These are phyloP conservation scores for Endoconidiophora polonica DNA, from an alignment of 2,329 filamentous ascomycete species.

Conservation along the genomic window DNA sequence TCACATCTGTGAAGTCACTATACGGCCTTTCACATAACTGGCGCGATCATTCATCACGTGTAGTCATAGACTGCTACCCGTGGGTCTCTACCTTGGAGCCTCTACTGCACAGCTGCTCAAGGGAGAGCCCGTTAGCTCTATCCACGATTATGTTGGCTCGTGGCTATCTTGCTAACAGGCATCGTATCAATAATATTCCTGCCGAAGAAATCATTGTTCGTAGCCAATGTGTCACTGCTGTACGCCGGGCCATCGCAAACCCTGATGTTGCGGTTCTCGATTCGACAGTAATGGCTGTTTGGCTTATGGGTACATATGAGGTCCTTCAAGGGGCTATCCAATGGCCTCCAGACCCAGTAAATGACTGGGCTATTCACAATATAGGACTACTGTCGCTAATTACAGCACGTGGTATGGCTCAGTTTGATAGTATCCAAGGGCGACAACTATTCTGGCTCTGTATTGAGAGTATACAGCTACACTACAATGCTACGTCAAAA, in stretches of 20 bases:
- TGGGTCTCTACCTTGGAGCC: slow-evolving; percentile 11
- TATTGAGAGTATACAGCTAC: slow-evolving; percentile 11
- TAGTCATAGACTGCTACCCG: slow-evolving; percentile 13
- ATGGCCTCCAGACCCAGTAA: slow-evolving; percentile 4
- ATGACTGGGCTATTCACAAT: slow-evolving; percentile 10
- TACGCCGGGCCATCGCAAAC: slow-evolving; percentile 6
- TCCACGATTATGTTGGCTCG: slow-evolving; percentile 11
- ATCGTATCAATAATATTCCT: neutral
- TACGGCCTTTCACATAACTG: slow-evolving; percentile 6
- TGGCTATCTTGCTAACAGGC: slow-evolving; percentile 9
- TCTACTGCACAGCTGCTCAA: slow-evolving; percentile 5
- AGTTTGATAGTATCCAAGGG: slow-evolving; percentile 7
- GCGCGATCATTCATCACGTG: slow-evolving; percentile 3
- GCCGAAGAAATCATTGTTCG: slow-evolving; percentile 2
- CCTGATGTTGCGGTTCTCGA: neutral
- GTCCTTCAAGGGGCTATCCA: slow-evolving; percentile 8
- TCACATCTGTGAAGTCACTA: neutral
- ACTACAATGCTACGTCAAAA: slow-evolving; percentile 8
- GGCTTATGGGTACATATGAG: slow-evolving; percentile 11
- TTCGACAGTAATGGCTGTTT: slow-evolving; percentile 11
- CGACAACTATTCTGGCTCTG: slow-evolving; percentile 12
- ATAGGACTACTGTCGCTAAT: slow-evolving; percentile 7
- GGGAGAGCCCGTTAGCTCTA: slow-evolving; percentile 8
- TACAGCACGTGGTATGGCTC: slow-evolving; percentile 5
- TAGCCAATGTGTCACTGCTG: slow-evolving; percentile 6